phyloP scores from a whole-genome alignment of 225 moss, liverwort and hornwort genomes.

The Sphagnum tenellum region DNA sequence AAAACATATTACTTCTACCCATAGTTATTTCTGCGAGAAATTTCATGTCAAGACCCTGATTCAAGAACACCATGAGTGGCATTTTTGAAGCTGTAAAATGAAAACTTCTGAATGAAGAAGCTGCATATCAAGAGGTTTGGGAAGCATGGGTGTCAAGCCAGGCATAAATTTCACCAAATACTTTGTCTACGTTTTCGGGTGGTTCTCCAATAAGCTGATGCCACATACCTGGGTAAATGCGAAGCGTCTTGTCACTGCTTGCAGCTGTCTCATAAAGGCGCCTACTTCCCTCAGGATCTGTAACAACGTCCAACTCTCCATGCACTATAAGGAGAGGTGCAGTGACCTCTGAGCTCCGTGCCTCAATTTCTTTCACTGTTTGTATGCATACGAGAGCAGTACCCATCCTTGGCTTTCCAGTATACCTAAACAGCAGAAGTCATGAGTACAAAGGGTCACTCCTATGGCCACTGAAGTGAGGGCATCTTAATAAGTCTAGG shows the following conservation, averaged over 20 bases:
- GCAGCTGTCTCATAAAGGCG: conserved; percentile 42
- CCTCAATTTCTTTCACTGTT: conserved; percentile 51
- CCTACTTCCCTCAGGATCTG: conserved; percentile 65
- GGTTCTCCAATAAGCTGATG: conserved; percentile 89
- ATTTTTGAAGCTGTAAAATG: too few species aligned
- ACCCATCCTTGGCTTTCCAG: conserved; percentile 63
- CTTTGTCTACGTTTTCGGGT: conserved; percentile 53
- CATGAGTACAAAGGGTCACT: too few species aligned
- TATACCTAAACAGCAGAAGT: conserved; percentile 26
- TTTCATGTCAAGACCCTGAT: too few species aligned
- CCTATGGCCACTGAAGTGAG: too few species aligned
- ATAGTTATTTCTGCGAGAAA: too few species aligned
- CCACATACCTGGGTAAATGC: conserved; percentile 72
- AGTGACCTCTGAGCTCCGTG: conserved; percentile 38
- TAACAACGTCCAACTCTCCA: conserved; percentile 57
- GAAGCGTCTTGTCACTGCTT: conserved; percentile 67
- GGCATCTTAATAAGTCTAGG: too few species aligned
- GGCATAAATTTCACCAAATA: conserved; percentile 42
- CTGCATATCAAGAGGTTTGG: too few species aligned
- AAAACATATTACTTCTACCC: too few species aligned
- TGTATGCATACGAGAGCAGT: conserved; percentile 66
- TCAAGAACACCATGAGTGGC: too few species aligned
- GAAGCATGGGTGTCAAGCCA: conserved; percentile 50
- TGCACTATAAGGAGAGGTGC: conserved; percentile 61
- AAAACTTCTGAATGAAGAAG: too few species aligned